Evolutionary conservation across 2,329 filamentous ascomycete species (phyloP), one percentile per base, ranked within the genome.

Genomic region (Ceratocystis huliohia): DNA sequence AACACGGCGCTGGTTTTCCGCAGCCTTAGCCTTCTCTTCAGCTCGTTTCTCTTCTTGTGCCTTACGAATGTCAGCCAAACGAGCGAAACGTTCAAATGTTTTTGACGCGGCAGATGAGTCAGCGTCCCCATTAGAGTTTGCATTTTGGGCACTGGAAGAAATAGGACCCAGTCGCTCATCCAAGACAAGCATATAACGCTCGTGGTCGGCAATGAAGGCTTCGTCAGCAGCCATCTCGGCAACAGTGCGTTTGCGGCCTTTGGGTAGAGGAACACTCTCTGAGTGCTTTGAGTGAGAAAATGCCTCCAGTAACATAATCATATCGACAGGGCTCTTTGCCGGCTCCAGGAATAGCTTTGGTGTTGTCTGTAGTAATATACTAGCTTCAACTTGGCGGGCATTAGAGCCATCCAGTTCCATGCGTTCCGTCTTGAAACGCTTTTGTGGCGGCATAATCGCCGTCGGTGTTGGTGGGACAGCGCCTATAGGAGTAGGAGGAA

Each of bases 221-320:
- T 99, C 92, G 73, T 99, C 94, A 6, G 93, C 93, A 7, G 91
- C 94, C 78, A 97, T 85, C 74, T 99, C 93, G 7, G 94, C 94
- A 20, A 95, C 87, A 0, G 94, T 99, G 69, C 93, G 86, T 80
- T 99, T 97, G 67, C 94, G 82, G 6, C 87, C 87, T 80, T 96
- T 96, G 2, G 91, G 91, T 68, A 88, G 83, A 0, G 94, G 93
- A 8, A 91, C 87, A 56, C 84, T 80, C 63, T 88, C 84, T 37
- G 84, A 83, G 74, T 96, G 89, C 66, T 91, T 84, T 5, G 91
- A 88, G 74, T 95, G 89, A 22, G 84, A 81, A 70, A 93, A 79
- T 20, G 82, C 79, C 37, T 90, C 85, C 2, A 97, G 80, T 2
- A 95, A 80, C 10, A 81, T 80, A 61, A 91, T 86, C 1, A 85